These are phyloP conservation scores for Suhomyces yuchorum DNA, from an alignment of 1,139 yeast species.

Conservation along the genomic window DNA sequence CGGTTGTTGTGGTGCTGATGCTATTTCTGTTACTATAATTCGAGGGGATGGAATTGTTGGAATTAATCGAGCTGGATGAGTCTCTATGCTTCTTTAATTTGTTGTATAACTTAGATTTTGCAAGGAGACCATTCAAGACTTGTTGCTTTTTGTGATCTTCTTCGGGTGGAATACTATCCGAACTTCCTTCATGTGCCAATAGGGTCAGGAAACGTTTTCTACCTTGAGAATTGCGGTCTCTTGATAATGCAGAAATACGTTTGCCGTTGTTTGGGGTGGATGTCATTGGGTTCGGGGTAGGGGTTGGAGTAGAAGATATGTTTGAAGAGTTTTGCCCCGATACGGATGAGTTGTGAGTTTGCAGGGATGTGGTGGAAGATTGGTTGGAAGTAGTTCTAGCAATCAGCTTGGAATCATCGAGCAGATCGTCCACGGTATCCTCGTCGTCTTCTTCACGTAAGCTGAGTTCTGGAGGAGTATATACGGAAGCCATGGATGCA, in stretches of 20 bases:
- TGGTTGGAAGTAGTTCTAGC: slow-evolving; percentile 19
- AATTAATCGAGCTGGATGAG: slow-evolving; percentile 35
- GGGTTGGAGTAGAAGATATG: slow-evolving; percentile 8
- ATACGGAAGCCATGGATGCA: slow-evolving; percentile 11
- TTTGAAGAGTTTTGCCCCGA: slow-evolving; percentile 12
- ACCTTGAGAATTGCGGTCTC: slow-evolving; percentile 21
- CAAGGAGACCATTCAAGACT: slow-evolving; percentile 33
- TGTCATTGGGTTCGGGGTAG: slow-evolving; percentile 7
- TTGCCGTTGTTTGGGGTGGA: slow-evolving; percentile 11
- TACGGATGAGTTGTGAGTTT: slow-evolving; percentile 11
- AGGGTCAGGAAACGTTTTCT: slow-evolving; percentile 33
- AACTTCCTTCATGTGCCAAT: slow-evolving; percentile 19
- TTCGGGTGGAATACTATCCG: slow-evolving; percentile 10
- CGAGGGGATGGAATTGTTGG: slow-evolving; percentile 27
- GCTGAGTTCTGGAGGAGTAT: slow-evolving; percentile 19
- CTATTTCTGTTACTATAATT: slow-evolving; percentile 29
- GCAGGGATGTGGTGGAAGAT: slow-evolving; percentile 17
- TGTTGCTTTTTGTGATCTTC: slow-evolving; percentile 29
- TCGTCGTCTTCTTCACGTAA: slow-evolving; percentile 35
- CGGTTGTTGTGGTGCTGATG: slow-evolving; percentile 28
- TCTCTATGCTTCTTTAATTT: slow-evolving; percentile 44
- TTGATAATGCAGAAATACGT: slow-evolving; percentile 20
- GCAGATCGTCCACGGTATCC: slow-evolving; percentile 15
- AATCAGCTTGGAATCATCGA: slow-evolving; percentile 17
- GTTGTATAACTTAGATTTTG: slow-evolving; percentile 42